Conservation (phyloP, 2,329 filamentous ascomycete genomes). For the Epichloe hybrida region DNA sequence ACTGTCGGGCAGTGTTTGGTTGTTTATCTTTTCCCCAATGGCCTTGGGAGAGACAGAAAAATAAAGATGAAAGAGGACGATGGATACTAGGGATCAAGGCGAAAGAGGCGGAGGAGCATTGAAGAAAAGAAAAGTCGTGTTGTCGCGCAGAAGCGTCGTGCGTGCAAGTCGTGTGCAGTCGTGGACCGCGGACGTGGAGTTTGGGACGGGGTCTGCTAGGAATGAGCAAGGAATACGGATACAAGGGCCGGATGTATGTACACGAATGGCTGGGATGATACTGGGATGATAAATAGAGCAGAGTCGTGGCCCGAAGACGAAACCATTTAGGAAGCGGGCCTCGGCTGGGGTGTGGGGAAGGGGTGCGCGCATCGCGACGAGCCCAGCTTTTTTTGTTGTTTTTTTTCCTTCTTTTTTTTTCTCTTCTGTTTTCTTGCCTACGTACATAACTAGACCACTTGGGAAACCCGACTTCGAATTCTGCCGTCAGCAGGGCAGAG, state of each 20-base stretch:
- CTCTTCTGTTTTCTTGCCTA: no score
- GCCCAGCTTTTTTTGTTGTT: no score
- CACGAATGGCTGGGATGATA: neutral
- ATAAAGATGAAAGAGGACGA: neutral
- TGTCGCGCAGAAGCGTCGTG: constrained; percentile 7
- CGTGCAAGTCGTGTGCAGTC: neutral
- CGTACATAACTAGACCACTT: no score
- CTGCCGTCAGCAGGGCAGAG: no score
- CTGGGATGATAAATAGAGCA: no score
- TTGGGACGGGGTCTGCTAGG: neutral
- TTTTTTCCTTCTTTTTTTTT: no score
- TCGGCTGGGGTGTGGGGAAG: neutral
- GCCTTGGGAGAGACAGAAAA: neutral
- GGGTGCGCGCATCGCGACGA: neutral
- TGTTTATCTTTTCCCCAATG: neutral
- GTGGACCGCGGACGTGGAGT: constrained; percentile 4
- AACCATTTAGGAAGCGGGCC: constrained; percentile 1
- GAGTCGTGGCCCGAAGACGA: neutral
- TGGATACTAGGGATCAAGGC: neutral
- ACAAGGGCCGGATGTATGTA: neutral
- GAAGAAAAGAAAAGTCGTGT: neutral
- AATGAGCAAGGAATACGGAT: constrained; percentile 5
- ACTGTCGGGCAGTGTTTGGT: neutral
- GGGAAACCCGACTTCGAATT: neutral
- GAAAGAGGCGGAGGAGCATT: neutral